Percentiles rank a stretch among this genome's conserved stretches.
Evolutionary conservation across 2,329 filamentous ascomycete genomes (phyloP).

Genomic region (Rosellinia necatrix): DNA sequence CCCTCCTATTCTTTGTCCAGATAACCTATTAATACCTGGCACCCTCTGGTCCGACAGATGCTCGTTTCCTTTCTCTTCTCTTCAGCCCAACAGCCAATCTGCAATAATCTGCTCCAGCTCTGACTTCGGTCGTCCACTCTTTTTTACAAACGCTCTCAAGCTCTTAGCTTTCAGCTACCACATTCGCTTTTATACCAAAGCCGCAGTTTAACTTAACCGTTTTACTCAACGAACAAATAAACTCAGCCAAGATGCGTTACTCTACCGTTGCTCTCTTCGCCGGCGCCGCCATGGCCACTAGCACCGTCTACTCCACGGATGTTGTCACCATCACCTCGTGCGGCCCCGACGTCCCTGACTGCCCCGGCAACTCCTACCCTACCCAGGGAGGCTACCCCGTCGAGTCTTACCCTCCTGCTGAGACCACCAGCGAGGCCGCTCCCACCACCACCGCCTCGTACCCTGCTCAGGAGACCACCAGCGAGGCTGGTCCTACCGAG

Average conservation of each 20-base stretch:
- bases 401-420: slow-evolving; percentile 18
- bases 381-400: slow-evolving; percentile 47
- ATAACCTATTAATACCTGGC: slow-evolving; percentile 53
- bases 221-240: slow-evolving; percentile 25
- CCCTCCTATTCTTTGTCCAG: slow-evolving; percentile 38
- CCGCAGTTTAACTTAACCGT: slow-evolving; percentile 32
- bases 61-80: slow-evolving; percentile 33
- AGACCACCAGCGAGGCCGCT: slow-evolving; percentile 19
- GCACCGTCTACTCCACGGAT: slow-evolving; percentile 62
- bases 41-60: slow-evolving; percentile 41
- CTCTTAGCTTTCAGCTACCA: slow-evolving; percentile 33
- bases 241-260: slow-evolving; percentile 68
- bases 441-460: slow-evolving; percentile 10
- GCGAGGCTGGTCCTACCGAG: not conserved
- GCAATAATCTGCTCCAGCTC: slow-evolving; percentile 45
- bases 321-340: slow-evolving; percentile 66
- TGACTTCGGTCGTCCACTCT: slow-evolving; percentile 65
- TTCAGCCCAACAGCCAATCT: slow-evolving; percentile 52
- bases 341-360: slow-evolving; percentile 64
- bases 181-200: slow-evolving; percentile 40
- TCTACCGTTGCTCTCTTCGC: slow-evolving; percentile 56
- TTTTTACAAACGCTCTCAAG: slow-evolving; percentile 44
- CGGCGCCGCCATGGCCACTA: slow-evolving; percentile 49
- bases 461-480: not conserved
- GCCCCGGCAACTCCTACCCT: slow-evolving; percentile 52